Base-by-base conservation (phyloP, 345 rosid species). In the Aethionema arabicum region DNA sequence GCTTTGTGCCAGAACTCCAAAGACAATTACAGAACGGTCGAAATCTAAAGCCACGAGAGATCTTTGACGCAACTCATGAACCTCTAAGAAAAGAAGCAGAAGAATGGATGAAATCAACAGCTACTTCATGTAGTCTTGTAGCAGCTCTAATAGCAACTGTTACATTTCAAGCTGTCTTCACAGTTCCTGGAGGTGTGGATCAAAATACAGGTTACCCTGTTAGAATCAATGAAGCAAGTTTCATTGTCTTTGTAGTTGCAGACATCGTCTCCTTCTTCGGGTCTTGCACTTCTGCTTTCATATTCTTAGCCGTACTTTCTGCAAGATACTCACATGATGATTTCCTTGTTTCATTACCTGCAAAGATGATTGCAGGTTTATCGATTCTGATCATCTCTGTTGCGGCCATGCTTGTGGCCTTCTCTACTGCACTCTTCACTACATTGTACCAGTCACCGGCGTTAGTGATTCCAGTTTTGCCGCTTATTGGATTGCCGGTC, bases 91-190 rank as follows among this genome's bases (percentile, higher is more conserved):
- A 8, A 29, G 56, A 60, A 41, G 68, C 50, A 10, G 65, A 73
- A 44, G 11, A 59, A n/a, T 72, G 72, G 76, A 55, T 73, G 72
- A 66, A 73, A 30, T 59, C 31, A 12, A 71, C 82, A 0, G 40
- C 79, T 1, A 32, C 62, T 11, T 66, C 75, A 0, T 65, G 72
- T 53, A 32, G 65, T 21, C 46, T 75, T 7, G 64, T 63, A 0
- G 66, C 82, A 9, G 46, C 77, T 2, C 72, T 68, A 6, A 72
- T 71, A 0, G 76, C 76, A 5, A 68, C 76, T 0, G 72, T 49
- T 0, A 52, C 68, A 8, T 74, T 74, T 11, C 74, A 55, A 1
- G 79, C 69, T 0, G 70, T 73, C 11, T 37, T 78, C 12, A 74
- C 55, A 0, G 60, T 65, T 1, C 77, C 75, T 0, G 79, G 77